Conservation (phyloP, 1,284 basidiomycete genomes). For the Tilletia caries region DNA sequence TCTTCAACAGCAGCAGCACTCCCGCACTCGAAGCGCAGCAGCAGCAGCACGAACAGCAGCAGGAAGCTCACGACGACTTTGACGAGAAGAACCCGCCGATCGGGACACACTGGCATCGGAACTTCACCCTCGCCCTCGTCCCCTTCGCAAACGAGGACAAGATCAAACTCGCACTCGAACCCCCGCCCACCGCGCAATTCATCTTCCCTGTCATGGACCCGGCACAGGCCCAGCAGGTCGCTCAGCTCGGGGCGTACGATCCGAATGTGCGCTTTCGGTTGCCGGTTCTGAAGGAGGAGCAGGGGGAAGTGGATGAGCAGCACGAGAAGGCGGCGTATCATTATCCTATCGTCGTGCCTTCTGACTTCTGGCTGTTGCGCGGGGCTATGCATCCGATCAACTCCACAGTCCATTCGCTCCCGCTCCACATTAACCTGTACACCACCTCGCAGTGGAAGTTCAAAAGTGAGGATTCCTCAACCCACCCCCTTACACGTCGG, state of each 20-base stretch:
- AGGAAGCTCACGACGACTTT: background rate
- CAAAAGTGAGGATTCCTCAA: conserved; percentile 20
- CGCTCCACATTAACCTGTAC: conserved; percentile 76
- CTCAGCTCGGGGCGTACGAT: background rate
- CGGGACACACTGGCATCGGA: conserved; percentile 83
- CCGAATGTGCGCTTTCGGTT: background rate
- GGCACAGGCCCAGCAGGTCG: background rate
- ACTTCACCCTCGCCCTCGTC: conserved; percentile 80
- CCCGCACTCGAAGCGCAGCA: conserved; percentile 54
- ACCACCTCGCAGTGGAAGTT: conserved; percentile 62
- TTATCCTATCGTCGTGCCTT: conserved; percentile 83
- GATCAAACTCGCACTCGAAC: conserved; percentile 61
- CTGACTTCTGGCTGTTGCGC: conserved; percentile 74
- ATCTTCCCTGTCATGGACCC: conserved; percentile 19
- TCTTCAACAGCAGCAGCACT: conserved; percentile 59
- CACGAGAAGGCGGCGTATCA: conserved; percentile 68
- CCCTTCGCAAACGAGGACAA: conserved; percentile 61
- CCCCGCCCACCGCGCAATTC: conserved; percentile 61
- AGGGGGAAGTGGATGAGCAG: background rate
- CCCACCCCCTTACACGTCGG: background rate
- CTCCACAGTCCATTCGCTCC: conserved; percentile 57
- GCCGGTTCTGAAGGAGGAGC: conserved; percentile 28
- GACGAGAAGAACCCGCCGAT: conserved; percentile 40
- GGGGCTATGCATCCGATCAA: conserved; percentile 54
- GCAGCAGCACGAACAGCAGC: conserved; percentile 52